These are phyloP conservation scores for Plasmodium coatneyi DNA, from an alignment of 169 alveolate genomes.

Conservation along the genomic window DNA sequence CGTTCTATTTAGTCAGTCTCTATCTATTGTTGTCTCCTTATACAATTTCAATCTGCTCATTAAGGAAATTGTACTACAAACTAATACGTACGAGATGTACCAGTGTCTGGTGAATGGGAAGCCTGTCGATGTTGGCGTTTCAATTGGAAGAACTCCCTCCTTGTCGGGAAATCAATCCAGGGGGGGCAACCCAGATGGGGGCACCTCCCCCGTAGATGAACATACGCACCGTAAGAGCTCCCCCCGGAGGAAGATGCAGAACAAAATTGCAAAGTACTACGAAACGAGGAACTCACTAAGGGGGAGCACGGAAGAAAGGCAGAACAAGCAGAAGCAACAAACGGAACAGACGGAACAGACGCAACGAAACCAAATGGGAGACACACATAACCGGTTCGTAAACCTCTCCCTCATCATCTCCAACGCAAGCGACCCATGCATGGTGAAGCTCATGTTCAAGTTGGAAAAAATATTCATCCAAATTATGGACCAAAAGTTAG, in stretches of 20 bases:
- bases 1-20: conserved; percentile 2
- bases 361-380: not conserved
- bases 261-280: conserved; percentile 22
- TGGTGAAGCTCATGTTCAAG: conserved; percentile 71
- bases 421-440: conserved; percentile 58
- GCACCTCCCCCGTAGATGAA: not conserved
- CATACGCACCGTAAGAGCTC: not conserved
- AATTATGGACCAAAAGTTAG: conserved; percentile 62
- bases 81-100: conserved; percentile 2
- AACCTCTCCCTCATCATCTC: conserved; percentile 50
- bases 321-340: not conserved
- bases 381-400: conserved; percentile 27
- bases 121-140: not conserved
- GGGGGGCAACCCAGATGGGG: not conserved
- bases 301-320: not conserved
- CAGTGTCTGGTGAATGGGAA: not conserved
- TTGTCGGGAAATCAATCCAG: not conserved
- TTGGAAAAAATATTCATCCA: conserved; percentile 50
- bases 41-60: conserved; percentile 63
- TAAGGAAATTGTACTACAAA: conserved; percentile 66
- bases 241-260: conserved; percentile 16
- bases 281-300: conserved; percentile 26
- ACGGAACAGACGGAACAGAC: not conserved
- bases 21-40: conserved; percentile 53
- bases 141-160: no score